Evolutionary conservation across 208 protist genomes (phyloP), one percentile per base, ranked within the genome.

Genomic region (Acanthamoeba quina): DNA sequence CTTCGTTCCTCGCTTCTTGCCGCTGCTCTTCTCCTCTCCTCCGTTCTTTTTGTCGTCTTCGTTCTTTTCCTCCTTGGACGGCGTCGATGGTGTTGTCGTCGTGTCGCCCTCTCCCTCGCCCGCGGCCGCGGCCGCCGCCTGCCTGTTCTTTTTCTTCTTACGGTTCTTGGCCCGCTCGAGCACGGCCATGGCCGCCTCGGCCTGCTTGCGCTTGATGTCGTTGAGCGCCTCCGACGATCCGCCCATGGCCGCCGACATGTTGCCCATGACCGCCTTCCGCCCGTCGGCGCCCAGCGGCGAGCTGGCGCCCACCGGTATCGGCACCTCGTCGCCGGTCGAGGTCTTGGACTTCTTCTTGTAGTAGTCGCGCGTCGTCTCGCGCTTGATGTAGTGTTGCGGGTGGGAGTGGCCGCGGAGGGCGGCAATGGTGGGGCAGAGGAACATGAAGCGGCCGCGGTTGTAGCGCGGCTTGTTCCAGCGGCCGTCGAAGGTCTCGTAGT

Each of bases 401-500:
- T 52, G 41, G n/a, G 64, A 70, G 72, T 80, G 72, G 24, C 72
- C 72, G 34, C 72, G 29, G 72, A 80, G 72, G 24, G 72, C 72
- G 44, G 72, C 72, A 17, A 80, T 80, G 44, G 72, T 54, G 6
- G 72, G 72, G 72, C 72, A 80, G 41, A 80, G 72, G 72, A 80
- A 80, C 72, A 80, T 80, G 37, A 80, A 80, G 19, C 72, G 72
- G 31, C 72, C 72, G 15, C 72, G 72, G 24, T 80, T 80, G 72
- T 80, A 80, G 72, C 72, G 72, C 37, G 72, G 44, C 72, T 89
- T 89, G 80, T 89, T 89, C 80, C 80, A 89, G 21, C 80, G 80
- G n/a, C 56, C 56, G 54, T 89, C 80, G 31, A 89, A 89, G 5
- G 80, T 89, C 80, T 89, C 80, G 54, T 89, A 89, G 80, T 89